Evolutionary conservation across 768 basidiomycete species (phyloP), one percentile per base, ranked within the genome.

Genomic region (Suillus subalutaceus): DNA sequence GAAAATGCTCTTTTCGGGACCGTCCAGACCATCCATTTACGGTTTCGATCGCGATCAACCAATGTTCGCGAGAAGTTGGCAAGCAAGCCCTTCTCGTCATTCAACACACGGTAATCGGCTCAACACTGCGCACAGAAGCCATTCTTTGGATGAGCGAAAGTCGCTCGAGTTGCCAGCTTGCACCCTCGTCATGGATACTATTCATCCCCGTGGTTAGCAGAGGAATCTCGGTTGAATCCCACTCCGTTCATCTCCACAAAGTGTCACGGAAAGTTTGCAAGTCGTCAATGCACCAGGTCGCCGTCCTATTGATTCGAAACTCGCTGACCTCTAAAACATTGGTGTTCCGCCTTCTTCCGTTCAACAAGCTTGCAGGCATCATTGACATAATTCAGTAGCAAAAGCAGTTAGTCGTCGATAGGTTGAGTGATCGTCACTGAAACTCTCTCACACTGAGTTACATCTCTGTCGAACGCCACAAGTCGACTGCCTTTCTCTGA

Each of bases 391-490:
- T 70, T 58, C 1, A 48, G 38, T 68, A 62, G 70, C 72, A 68
- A 63, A 48, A 61, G 43, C 18, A 50, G 65, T 65, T 63, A 66
- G 67, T 75, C 68, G 75, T 69, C 75, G 70, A 71, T 68, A 67
- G 35, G 71, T 65, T 57, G 66, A 66, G 37, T 75, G 73, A 66
- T 66, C 70, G 67, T 75, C 68, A 66, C 71, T 68, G 43, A 46
- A 23, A 32, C 57, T 69, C 70, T 77, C 74, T 67, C 74, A 77
- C 74, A 77, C 72, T 52, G 35, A 68, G 56, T 38, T 41, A 40
- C 75, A 74, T 64, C 53, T 43, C 70, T 70, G 75, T 75, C 75
- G 65, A 74, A 77, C 74, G 68, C 74, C 74, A 75, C 72, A 68
- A 64, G 67, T 63, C 40, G 67, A 60, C 59, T 60, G 41, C 41